Base-by-base conservation (phyloP, 2,329 filamentous ascomycete genomes). In the Onygena corvina region DNA sequence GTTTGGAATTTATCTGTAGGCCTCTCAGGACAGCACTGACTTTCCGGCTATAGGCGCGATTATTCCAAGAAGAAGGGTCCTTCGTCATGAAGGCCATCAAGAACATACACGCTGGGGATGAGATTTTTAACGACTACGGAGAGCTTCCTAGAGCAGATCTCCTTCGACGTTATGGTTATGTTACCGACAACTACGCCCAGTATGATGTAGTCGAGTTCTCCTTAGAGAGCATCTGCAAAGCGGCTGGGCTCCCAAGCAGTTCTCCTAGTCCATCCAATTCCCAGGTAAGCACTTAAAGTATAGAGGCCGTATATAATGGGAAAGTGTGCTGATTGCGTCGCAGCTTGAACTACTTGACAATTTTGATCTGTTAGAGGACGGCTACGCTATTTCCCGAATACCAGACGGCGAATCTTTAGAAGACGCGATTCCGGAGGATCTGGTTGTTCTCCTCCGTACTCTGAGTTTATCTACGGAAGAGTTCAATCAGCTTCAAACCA, bases 121-220 rank as follows among this genome's bases (percentile, higher is more conserved):
- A 94, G 64, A 78, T 94, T 14, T 78, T 89, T 61, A 94, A 94
- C 63, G 89, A 94, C 67, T 94, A 94, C 57, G 89, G 89, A 0
- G 81, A 87, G 4, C 76, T 93, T 2, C 84, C 87, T 7, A 84
- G 85, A 52, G 83, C 84, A 1, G 88, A 95, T 60, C 71, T 94
- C 5, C 74, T 94, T 8, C 75, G 89, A 30, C 76, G 88, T 11
- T 94, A 94, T 58, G 89, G 89, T 14, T 94, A 94, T 59, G 79
- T 88, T n/a, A 90, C 86, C 0, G 68, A 77, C 23, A 82, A 81
- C 55, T 89, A 94, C 58, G 70, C 79, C 7, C 74, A 81, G 34
- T 87, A 88, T 63, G 87, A 94, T 57, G 86, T 94, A 1, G 83
- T 86, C 1, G 89, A 95, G 62, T 67, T 94, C 29, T 73, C 83